These are phyloP conservation scores for Talaromyces sp. DNA, from an alignment of 2,329 filamentous ascomycete genomes.

Conservation along the genomic window DNA sequence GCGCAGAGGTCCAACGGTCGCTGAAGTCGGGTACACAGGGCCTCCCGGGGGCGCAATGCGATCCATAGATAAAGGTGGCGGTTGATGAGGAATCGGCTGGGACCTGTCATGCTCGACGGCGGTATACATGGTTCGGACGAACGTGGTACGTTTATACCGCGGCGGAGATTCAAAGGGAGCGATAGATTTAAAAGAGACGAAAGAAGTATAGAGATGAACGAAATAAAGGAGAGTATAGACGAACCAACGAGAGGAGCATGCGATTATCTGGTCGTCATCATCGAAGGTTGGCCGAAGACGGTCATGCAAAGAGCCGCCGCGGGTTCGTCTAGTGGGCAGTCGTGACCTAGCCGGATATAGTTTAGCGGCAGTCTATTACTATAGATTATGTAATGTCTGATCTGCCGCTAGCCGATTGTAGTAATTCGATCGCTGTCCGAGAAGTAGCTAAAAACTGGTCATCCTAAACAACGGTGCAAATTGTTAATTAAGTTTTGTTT, in stretches of 20 bases:
- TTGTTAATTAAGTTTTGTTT: no score
- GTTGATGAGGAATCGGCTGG: slow-evolving; percentile 34
- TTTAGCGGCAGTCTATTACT: background rate
- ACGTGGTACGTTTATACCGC: slow-evolving; percentile 20
- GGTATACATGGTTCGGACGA: slow-evolving; percentile 37
- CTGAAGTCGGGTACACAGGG: slow-evolving; percentile 36
- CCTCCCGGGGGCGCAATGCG: slow-evolving; percentile 35
- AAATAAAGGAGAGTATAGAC: slow-evolving; percentile 11
- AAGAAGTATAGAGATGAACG: slow-evolving; percentile 15
- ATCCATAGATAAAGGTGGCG: slow-evolving; percentile 41
- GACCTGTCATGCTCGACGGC: slow-evolving; percentile 36
- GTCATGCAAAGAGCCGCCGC: background rate
- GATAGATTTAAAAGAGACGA: background rate
- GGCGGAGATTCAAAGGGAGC: background rate
- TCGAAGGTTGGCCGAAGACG: background rate
- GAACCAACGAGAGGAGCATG: background rate
- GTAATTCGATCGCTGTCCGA: no score
- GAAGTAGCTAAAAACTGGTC: no score
- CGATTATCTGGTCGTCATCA: background rate
- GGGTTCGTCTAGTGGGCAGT: background rate
- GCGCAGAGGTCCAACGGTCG: slow-evolving; percentile 31
- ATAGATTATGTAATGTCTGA: no score
- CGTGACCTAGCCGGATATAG: background rate
- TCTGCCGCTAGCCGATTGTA: no score
- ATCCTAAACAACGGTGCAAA: no score